Evolutionary conservation across 2,329 filamentous ascomycete genomes (phyloP).

Genomic region (Fusarium devonianum): DNA sequence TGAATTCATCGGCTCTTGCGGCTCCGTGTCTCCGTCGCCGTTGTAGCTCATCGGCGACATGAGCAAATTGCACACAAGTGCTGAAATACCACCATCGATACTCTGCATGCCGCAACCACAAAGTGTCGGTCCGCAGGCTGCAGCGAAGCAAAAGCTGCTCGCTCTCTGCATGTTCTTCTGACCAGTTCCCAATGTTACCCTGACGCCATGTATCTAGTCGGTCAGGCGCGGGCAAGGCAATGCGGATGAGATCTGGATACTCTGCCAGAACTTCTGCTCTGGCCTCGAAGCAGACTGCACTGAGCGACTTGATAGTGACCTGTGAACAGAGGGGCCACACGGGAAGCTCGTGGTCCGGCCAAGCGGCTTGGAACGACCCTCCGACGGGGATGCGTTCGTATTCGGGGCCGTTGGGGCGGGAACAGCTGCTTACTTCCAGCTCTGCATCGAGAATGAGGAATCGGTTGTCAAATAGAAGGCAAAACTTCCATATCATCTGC

Average conservation of each 20-base stretch:
- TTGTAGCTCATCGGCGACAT: background rate
- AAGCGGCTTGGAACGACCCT: background rate
- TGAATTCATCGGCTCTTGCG: slow-evolving; percentile 1
- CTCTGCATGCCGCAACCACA: background rate
- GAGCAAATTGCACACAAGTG: background rate
- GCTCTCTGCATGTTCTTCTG: background rate
- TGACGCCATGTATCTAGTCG: too few relatives aligned
- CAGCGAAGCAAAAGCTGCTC: background rate
- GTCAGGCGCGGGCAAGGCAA: too few relatives aligned
- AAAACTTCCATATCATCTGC: slow-evolving; percentile 3
- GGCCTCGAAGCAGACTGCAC: slow-evolving; percentile 5
- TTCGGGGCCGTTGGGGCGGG: background rate
- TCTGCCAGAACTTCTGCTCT: background rate
- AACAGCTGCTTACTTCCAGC: background rate
- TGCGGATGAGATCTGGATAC: slow-evolving; percentile 8
- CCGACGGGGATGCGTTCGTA: slow-evolving; percentile 7
- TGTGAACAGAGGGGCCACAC: background rate
- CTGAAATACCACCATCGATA: background rate
- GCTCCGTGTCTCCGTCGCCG: background rate
- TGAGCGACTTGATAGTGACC: background rate
- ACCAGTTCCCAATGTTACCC: too few relatives aligned
- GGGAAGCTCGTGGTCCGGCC: background rate
- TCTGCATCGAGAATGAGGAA: slow-evolving; percentile 1
- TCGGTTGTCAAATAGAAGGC: background rate
- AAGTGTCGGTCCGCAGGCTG: background rate